These are phyloP conservation scores for Akanthomyces muscarius DNA, from an alignment of 2,329 filamentous ascomycete species.

Conservation along the genomic window DNA sequence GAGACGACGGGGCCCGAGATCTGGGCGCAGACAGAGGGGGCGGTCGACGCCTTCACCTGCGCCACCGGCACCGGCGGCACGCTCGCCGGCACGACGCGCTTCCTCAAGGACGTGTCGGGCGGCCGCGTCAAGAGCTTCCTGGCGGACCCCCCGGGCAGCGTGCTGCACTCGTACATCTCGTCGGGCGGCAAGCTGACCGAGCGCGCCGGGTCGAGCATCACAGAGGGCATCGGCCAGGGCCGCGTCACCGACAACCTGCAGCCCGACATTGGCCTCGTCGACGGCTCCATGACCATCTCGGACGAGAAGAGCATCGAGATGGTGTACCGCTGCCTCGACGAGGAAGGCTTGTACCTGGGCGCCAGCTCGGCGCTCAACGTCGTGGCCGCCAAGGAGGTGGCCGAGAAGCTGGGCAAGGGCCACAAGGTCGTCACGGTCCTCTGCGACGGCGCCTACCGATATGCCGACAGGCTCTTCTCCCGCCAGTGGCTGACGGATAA, in stretches of 20 bases:
- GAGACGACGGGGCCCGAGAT: conserved; percentile 98
- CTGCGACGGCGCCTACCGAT: conserved; percentile 95
- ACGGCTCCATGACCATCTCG: conserved; percentile 77
- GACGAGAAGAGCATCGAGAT: conserved; percentile 96
- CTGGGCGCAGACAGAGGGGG: conserved; percentile 84
- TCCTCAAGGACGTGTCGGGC: conserved; percentile 75
- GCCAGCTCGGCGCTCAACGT: conserved; percentile 94
- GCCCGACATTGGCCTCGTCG: conserved; percentile 78
- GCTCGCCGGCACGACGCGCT: conserved; percentile 81
- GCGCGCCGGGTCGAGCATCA: conserved; percentile 81
- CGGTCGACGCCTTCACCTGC: conserved; percentile 91
- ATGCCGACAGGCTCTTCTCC: conserved; percentile 90
- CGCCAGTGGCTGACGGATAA: conserved; percentile 86
- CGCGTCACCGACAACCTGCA: conserved; percentile 91
- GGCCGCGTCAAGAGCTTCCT: conserved; percentile 83
- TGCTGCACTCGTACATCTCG: conserved; percentile 86
- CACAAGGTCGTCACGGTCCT: conserved; percentile 91
- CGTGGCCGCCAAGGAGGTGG: conserved; percentile 89
- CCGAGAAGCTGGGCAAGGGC: conserved; percentile 81
- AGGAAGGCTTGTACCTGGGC: conserved; percentile 92
- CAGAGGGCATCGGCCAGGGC: conserved; percentile 95
- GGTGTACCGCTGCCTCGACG: conserved; percentile 94
- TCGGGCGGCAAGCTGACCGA: conserved; percentile 82
- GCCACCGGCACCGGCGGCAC: conserved; percentile 91
- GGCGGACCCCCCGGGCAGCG: conserved; percentile 89